Base-by-base conservation (phyloP, 176 grass and related monocot species). In the Tuctoria greenei region DNA sequence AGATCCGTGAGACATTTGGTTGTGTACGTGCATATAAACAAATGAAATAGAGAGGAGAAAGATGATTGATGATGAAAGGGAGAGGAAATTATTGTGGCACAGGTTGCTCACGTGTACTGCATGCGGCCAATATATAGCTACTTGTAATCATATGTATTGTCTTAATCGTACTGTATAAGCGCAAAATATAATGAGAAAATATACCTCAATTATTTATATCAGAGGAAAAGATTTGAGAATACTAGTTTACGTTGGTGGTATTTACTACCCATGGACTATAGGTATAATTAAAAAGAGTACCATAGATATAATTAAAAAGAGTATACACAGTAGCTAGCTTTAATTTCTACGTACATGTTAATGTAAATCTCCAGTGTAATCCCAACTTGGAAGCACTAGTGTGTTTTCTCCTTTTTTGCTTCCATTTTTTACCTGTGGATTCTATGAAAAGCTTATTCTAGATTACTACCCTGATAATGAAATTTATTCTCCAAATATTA, bases 1-100 rank as follows among this genome's bases (percentile, higher is more conserved):
- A 82, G 79, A 87, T 87, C 85, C 36, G 73, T 66, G 58, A 60
- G 66, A 82, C 73, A 77, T 66, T 43, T 43, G 57, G 26, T 70
- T 65, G 64, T 9, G 61, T 77, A 46, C 60, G 38, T 46, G 43
- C 11, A 51, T 67, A 74, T 45, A 58, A 4, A 79, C 36, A 47
- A 1, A 38, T 51, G n/a, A 18, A 18, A 13, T 1, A 36, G 23
- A 66, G 9, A 58, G 38, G 31, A 62, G 9, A 74, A 40, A 54
- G 18, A 18, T 21, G 38, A 71, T 51, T 39, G 37, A 17, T 13
- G 25, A 17, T 10, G 35, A 63, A 25, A 24, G 42, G 36, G 5
- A 49, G 4, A 59, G 46, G 50, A 42, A 7, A 61, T 42, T 62
- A n/a, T n/a, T n/a, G n/a, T n/a, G 76, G 63, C 37, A 43, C 37